Evolutionary conservation across 352 stramenopile genomes (phyloP).

Genomic region (Plasmopara viticola): DNA sequence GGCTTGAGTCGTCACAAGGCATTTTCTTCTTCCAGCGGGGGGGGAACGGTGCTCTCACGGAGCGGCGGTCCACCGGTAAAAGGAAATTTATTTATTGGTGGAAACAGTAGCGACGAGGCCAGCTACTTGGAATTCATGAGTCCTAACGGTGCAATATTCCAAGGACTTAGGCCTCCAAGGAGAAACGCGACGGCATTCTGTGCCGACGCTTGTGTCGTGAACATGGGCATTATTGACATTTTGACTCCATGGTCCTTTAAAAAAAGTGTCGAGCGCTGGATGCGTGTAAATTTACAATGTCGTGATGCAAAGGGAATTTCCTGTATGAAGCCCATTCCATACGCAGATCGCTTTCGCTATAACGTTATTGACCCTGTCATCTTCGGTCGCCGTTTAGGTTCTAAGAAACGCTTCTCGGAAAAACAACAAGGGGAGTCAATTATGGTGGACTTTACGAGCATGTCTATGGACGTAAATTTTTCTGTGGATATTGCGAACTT

Average conservation of each 20-base stretch:
- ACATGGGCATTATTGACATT: constrained; percentile 98
- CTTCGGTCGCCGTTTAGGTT: constrained; percentile 47
- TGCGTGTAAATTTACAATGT: constrained; percentile 75
- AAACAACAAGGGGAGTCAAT: constrained; percentile 58
- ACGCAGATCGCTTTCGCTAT: constrained; percentile 77
- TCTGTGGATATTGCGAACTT: constrained; percentile 32
- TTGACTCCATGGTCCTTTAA: constrained; percentile 92
- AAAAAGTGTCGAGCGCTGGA: constrained; percentile 89
- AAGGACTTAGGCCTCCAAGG: constrained; percentile 19
- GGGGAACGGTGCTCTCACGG: constrained; percentile 25
- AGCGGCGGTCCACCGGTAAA: constrained; percentile 29
- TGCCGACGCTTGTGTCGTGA: constrained; percentile 76
- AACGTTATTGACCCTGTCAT: constrained; percentile 84
- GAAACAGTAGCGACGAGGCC: constrained; percentile 30
- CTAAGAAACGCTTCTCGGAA: constrained; percentile 23
- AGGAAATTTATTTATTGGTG: constrained; percentile 26
- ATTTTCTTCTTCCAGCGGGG: constrained; percentile 30
- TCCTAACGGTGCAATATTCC: constrained; percentile 32
- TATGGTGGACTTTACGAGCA: constrained; percentile 80
- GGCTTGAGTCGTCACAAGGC: constrained; percentile 71
- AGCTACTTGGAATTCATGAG: constrained; percentile 56
- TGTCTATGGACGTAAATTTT: constrained; percentile 38
- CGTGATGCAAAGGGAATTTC: constrained; percentile 75
- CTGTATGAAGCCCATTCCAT: constrained; percentile 73
- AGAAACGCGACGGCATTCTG: constrained; percentile 39